Percentiles rank a stretch among this genome's conserved stretches.
Conservation (phyloP, 139 green algal genomes). For the Micractinium conductrix region DNA sequence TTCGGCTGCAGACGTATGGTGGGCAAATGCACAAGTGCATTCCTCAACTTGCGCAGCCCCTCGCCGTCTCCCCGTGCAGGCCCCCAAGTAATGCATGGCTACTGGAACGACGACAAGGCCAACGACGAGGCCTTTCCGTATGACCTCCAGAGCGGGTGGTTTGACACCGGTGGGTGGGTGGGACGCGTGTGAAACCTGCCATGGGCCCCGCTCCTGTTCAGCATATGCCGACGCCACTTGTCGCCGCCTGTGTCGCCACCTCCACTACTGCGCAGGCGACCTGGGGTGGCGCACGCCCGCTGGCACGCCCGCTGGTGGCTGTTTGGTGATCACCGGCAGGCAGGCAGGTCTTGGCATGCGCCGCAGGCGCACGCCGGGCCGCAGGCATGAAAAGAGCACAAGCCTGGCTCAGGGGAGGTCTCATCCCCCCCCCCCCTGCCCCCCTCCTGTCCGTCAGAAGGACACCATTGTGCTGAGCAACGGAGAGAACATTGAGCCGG, state of each 20-base stretch:
- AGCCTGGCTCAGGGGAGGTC: too few species aligned
- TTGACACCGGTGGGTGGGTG: slow-evolving; percentile 6
- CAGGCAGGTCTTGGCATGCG: too few species aligned
- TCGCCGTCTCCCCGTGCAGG: background rate
- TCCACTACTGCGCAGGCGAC: background rate
- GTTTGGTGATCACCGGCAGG: slow-evolving; percentile 7
- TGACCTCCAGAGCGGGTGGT: background rate
- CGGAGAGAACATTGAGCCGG: slow-evolving; percentile 2
- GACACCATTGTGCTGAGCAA: slow-evolving; percentile 14
- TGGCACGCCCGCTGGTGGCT: background rate
- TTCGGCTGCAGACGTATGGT: background rate
- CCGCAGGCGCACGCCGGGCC: too few species aligned
- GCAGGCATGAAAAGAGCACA: too few species aligned
- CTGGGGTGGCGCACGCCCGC: slow-evolving; percentile 12
- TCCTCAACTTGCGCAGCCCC: background rate
- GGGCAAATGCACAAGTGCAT: background rate
- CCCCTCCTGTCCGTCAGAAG: too few species aligned
- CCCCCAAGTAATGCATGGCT: background rate
- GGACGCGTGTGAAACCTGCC: background rate
- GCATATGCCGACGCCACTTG: background rate
- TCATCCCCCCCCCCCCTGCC: too few species aligned
- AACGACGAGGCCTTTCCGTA: slow-evolving; percentile 1
- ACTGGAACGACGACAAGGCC: background rate
- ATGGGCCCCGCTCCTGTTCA: background rate
- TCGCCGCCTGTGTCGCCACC: background rate